Base-by-base conservation (phyloP, 2,329 filamentous ascomycete species). In the Fulvia fulva region DNA sequence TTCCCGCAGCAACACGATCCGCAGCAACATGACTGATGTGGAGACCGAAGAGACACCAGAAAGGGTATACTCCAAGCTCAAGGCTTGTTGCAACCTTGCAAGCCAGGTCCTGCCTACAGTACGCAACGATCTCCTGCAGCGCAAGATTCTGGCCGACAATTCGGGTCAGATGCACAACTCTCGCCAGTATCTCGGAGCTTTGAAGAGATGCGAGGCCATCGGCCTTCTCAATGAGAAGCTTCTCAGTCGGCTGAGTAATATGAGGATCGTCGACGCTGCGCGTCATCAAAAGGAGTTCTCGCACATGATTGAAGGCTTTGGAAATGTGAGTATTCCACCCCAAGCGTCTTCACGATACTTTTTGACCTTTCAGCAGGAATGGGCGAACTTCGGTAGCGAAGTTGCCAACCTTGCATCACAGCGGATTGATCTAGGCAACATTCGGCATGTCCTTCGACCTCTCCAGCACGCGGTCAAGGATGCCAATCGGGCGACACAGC, bases 11-110 rank as follows among this genome's bases (percentile, higher is more conserved):
- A 77, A 75, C 53, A 78, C 74, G 73, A 79, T 55, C 76, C 78
- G 81, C 44, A 80, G 81, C 45, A 80, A 79, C 49, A 76, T 84
- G 46, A 81, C 77, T 9, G 88, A 91, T 52, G 83, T 87, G 51
- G 81, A 83, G 49, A 88, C 91, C 63, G 90, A 96, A 62, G 91
- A 96, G 66, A 82, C 87, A 26, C 96, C 96, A 65, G 92, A 96
- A 62, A 84, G 81, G 61, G 90, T 97, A 22, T 96, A 90, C 75
- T 71, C 91, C 32, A 88, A 88, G 47, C 78, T 96, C 23, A 86
- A 87, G 47, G 83, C 81, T 55, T 89, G 90, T 0, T 87, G 88
- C 21, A 88, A 91, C 51, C 79, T 90, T 51, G 87, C 91, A 26
- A 81, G 89, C 64, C 83, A 84, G 44, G 86, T 86, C 1, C 77